Evolutionary conservation across 75 land plant genomes (phyloP), one percentile per base, ranked within the genome.

Genomic region (Cryptomeria japonica): DNA sequence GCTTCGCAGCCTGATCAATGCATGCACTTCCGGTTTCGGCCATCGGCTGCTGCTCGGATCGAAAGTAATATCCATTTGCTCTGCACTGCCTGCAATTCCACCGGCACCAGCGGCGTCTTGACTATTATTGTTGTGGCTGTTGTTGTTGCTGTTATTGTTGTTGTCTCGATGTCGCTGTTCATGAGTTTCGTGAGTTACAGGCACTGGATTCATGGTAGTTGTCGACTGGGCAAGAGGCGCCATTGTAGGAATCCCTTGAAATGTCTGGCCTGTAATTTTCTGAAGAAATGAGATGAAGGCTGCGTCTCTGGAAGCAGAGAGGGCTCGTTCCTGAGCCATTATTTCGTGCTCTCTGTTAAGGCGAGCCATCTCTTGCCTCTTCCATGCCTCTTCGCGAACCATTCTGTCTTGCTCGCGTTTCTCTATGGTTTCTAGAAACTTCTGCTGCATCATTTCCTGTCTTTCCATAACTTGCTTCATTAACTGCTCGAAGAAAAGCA

Each of bases 301-400:
- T 4, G 98, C 91, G 73, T 96, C 97, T 79, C 95, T 92, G 34
- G 95, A 88, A 15, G 97, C 94, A 3, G 97, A 92, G 32, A 89
- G 88, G 38, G 97, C 92, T 34, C 95, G 87, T 88, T 96, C 98
- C 86, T 92, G 94, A 19, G 90, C 93, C 58, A 94, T 70, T 41
- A 94, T 85, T 55, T 96, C 97, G 32, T 92, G 93, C 86, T 96
- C 98, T 22, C 95, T 88, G 83, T 87, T 89, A 58, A 96, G 87
- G 87, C 95, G 87, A 14, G 94, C 90, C 94, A 94, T 92, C 86
- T 96, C 98, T 87, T 96, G 95, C 80, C 95, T 86, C 86, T 89
- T 92, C 95, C 97, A 95, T 18, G 97, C 91, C 80, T 96, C 98
- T 86, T 96, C 98, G 28, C 94, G 84, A 1, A 88, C 89, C 89